Evolutionary conservation across 305 asterid species (phyloP).

Genomic region (Solanum hybrid): DNA sequence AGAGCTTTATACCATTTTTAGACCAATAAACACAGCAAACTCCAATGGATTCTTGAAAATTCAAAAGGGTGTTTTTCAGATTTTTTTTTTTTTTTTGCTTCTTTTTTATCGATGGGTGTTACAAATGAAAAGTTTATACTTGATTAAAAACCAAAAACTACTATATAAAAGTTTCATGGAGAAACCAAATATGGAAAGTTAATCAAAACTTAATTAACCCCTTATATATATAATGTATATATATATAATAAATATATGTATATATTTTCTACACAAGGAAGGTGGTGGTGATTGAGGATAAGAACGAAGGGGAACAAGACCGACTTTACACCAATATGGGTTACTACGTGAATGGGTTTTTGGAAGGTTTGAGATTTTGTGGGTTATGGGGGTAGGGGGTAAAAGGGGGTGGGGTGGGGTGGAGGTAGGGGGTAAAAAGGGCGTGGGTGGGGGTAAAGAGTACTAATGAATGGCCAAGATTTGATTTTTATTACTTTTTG

Average conservation of each 20-base stretch:
- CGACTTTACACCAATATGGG: conserved; percentile 33
- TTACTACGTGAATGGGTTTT: conserved; percentile 17
- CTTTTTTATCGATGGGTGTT: conserved; percentile 20
- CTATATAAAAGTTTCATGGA: conserved; percentile 11
- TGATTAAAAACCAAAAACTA: conserved; percentile 11
- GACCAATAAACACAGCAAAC: neutral
- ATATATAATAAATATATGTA: neutral
- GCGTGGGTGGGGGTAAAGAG: neutral
- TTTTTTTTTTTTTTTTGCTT: neutral
- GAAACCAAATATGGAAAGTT: conserved; percentile 2
- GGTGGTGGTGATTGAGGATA: conserved; percentile 32
- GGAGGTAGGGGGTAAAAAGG: neutral
- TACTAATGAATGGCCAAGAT: neutral
- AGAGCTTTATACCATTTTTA: neutral
- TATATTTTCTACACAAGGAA: conserved; percentile 8
- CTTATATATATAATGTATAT: neutral
- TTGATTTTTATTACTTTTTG: neutral
- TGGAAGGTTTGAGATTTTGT: conserved; percentile 13
- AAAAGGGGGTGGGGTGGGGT: neutral
- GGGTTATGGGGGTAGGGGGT: neutral
- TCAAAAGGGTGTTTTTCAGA: neutral
- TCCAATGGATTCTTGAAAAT: neutral
- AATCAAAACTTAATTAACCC: neutral
- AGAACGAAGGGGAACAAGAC: conserved; percentile 38
- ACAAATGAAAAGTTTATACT: conserved; percentile 19